Evolutionary conservation across 1,284 basidiomycete genomes (phyloP).

Genomic region (Lentinus polychrous): DNA sequence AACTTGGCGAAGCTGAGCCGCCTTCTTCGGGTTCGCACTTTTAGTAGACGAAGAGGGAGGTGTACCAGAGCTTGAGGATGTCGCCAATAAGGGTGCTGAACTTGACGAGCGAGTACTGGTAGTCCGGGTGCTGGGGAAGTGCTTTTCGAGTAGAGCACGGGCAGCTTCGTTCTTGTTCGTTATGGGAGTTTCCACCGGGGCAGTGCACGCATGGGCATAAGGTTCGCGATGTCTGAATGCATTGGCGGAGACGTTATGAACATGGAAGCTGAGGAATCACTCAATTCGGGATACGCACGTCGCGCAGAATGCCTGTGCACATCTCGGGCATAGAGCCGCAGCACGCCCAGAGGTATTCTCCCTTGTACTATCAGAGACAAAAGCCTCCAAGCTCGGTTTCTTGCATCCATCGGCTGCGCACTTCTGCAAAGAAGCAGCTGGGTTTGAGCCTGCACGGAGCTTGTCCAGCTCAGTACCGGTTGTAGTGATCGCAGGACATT

Average conservation of each 20-base stretch:
- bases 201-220: slow-evolving; percentile 45
- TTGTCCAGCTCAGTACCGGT: background rate
- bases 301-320: slow-evolving; percentile 54
- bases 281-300: slow-evolving; percentile 31
- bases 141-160: slow-evolving; percentile 48
- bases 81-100: slow-evolving; percentile 23
- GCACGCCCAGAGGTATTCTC: slow-evolving; percentile 21
- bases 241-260: background rate
- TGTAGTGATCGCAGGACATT: slow-evolving; percentile 32
- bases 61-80: slow-evolving; percentile 15
- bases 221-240: slow-evolving; percentile 43
- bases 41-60: background rate
- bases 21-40: slow-evolving; percentile 45
- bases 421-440: slow-evolving; percentile 27
- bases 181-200: slow-evolving; percentile 12
- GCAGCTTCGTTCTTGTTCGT: slow-evolving; percentile 40
- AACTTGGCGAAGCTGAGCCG: slow-evolving; percentile 47
- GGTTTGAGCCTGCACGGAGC: background rate
- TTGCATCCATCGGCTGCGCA: slow-evolving; percentile 47
- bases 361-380: slow-evolving; percentile 22
- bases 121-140: slow-evolving; percentile 29
- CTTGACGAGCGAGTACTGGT: slow-evolving; percentile 9
- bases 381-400: slow-evolving; percentile 44
- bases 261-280: slow-evolving; percentile 25
- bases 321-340: slow-evolving; percentile 41